phyloP scores from a whole-genome alignment of 2,329 filamentous ascomycete species.

The Colletotrichum sp. region DNA sequence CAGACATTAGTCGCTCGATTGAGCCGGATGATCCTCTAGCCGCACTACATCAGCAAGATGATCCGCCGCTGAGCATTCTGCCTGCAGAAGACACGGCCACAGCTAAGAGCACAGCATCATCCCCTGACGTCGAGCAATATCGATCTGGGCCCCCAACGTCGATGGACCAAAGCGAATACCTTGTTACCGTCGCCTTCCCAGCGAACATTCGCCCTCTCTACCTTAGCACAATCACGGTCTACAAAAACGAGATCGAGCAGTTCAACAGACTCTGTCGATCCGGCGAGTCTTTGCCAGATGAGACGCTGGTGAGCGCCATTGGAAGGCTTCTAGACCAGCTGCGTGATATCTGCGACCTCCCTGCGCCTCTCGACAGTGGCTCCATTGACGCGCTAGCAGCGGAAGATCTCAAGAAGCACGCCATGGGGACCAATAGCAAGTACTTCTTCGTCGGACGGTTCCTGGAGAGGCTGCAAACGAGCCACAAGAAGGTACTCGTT shows the following conservation, averaged over 20 bases:
- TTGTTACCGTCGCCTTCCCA: constrained; percentile 62
- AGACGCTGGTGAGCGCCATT: constrained; percentile 45
- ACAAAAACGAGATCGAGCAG: constrained; percentile 45
- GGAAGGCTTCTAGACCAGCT: constrained; percentile 56
- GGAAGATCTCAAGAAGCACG: constrained; percentile 53
- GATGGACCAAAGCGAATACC: constrained; percentile 44
- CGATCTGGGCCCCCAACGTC: not conserved
- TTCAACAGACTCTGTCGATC: constrained; percentile 37
- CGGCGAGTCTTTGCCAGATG: constrained; percentile 17
- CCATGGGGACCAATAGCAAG: constrained; percentile 62
- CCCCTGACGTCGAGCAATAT: constrained; percentile 10
- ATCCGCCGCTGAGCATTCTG: constrained; percentile 3
- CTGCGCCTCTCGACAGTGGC: constrained; percentile 54
- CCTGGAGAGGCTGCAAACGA: constrained; percentile 45
- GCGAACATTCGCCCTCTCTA: constrained; percentile 58
- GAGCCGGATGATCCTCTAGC: constrained; percentile 25
- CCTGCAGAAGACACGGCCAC: constrained; percentile 6
- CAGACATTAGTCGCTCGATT: constrained; percentile 37
- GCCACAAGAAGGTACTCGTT: constrained; percentile 55
- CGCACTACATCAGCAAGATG: not conserved
- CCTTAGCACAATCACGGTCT: constrained; percentile 49
- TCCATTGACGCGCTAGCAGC: constrained; percentile 40
- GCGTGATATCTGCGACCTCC: constrained; percentile 61
- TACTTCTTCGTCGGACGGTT: constrained; percentile 64
- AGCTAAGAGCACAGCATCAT: constrained; percentile 4